Evolutionary conservation across 139 green algal genomes (phyloP).

Genomic region (Chlorella sp.): DNA sequence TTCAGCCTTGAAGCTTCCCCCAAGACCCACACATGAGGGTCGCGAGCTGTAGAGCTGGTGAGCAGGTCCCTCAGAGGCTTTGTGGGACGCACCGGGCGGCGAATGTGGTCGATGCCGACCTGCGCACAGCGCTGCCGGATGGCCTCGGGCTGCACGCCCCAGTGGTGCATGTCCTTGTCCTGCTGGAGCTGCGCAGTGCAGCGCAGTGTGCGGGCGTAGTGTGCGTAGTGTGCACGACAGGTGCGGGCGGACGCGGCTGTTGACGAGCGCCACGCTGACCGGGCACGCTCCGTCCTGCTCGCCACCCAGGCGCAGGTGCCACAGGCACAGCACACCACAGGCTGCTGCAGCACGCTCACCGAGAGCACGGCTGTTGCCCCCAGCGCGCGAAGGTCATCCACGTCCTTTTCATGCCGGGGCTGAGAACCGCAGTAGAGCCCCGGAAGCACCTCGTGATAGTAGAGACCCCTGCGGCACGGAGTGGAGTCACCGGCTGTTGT

Average conservation of each 20-base stretch:
- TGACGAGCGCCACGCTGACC: too few species aligned
- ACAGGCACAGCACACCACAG: neutral
- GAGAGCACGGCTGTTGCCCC: conserved; percentile 20
- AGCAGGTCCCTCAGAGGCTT: too few species aligned
- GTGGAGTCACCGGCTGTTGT: neutral
- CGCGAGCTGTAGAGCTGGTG: too few species aligned
- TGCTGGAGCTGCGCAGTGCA: conserved; percentile 44
- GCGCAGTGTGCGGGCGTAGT: neutral
- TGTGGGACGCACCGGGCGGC: conserved; percentile 55
- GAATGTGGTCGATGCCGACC: conserved; percentile 41
- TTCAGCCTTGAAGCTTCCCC: too few species aligned
- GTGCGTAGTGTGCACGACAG: conserved; percentile 1
- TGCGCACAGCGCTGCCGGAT: conserved; percentile 25
- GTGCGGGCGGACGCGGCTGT: too few species aligned
- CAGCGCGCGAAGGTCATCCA: conserved; percentile 11
- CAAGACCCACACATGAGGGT: too few species aligned
- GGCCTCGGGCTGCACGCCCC: conserved; percentile 46
- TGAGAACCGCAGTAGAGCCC: conserved; percentile 58
- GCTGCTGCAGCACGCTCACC: neutral
- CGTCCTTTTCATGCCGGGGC: conserved; percentile 24
- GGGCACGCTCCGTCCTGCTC: too few species aligned
- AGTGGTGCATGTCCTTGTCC: conserved; percentile 60
- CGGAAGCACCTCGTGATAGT: conserved; percentile 61
- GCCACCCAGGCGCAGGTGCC: neutral
- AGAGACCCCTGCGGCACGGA: conserved; percentile 30